Percentiles rank a stretch among this genome's conserved stretches.
phyloP scores from a whole-genome alignment of 225 moss, liverwort and hornwort species.

The Marchantia paleacea region DNA sequence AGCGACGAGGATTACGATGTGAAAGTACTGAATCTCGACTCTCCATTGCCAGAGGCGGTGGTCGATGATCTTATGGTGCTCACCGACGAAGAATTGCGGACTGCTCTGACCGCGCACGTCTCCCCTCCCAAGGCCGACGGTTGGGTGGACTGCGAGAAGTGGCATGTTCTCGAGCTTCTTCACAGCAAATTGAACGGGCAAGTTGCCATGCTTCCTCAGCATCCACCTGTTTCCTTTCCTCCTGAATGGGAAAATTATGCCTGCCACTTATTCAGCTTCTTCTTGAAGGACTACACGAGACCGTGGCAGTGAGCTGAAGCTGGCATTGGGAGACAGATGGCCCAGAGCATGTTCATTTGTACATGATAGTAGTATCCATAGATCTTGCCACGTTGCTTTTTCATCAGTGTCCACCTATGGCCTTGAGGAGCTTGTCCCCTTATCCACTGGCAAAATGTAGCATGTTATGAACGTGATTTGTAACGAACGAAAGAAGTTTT shows the following conservation, averaged over 20 bases:
- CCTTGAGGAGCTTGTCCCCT: no score
- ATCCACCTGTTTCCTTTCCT: not conserved
- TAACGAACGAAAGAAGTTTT: no score
- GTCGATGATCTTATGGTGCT: not conserved
- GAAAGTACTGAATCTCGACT: not conserved
- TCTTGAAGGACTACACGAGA: not conserved
- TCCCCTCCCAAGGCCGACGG: not conserved
- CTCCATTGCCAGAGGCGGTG: not conserved
- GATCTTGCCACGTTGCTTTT: no score
- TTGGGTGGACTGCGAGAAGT: not conserved
- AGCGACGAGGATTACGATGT: not conserved
- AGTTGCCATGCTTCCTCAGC: conserved; percentile 10
- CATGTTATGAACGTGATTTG: no score
- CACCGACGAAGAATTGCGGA: not conserved
- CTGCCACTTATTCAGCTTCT: conserved; percentile 7
- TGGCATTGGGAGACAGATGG: not conserved
- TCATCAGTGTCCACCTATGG: no score
- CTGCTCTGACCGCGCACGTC: not conserved
- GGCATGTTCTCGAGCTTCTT: not conserved
- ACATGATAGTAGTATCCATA: no score
- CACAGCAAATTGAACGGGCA: conserved; percentile 10
- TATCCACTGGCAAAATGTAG: no score
- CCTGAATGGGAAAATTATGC: conserved; percentile 9
- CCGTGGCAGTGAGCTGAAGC: not conserved
- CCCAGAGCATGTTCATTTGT: not conserved